Conservation (phyloP, 495 filamentous ascomycete genomes). For the Thozetella sp. region DNA sequence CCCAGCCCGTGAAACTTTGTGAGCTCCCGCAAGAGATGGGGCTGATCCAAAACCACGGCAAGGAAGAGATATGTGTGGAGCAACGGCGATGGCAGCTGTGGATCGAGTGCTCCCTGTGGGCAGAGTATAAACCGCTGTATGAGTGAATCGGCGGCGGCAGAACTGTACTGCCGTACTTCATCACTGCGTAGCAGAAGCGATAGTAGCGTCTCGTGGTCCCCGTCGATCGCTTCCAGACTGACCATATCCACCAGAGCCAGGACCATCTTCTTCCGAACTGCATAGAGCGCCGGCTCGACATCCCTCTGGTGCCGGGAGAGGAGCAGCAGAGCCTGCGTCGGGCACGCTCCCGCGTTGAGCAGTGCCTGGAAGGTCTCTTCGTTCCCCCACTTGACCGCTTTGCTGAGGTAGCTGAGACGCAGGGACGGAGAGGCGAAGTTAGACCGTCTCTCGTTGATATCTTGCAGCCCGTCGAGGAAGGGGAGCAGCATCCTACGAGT, state of each 20-base stretch:
- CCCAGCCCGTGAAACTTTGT: not conserved
- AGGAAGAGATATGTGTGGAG: not conserved
- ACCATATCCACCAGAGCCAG: too few relatives aligned
- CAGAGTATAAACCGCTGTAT: not conserved
- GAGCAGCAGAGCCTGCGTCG: not conserved
- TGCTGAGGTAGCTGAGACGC: not conserved
- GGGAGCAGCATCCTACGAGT: not conserved
- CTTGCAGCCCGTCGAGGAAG: not conserved
- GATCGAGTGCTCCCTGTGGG: not conserved
- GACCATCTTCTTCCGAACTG: too few relatives aligned
- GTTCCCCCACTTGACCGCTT: not conserved
- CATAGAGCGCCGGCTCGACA: too few relatives aligned
- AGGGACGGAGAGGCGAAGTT: not conserved
- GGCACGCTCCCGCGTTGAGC: not conserved
- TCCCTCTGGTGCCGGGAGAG: too few relatives aligned
- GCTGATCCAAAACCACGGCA: not conserved
- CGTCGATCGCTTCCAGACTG: too few relatives aligned
- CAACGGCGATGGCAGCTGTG: not conserved
- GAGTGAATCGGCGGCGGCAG: not conserved
- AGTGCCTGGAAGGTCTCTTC: not conserved
- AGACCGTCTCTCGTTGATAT: not conserved
- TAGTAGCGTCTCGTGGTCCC: too few relatives aligned
- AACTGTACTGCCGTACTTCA: not conserved
- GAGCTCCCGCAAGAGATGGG: not conserved
- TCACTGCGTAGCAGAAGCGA: not conserved